Evolutionary conservation across 1,284 basidiomycete genomes (phyloP).

Genomic region (Somion occarium): DNA sequence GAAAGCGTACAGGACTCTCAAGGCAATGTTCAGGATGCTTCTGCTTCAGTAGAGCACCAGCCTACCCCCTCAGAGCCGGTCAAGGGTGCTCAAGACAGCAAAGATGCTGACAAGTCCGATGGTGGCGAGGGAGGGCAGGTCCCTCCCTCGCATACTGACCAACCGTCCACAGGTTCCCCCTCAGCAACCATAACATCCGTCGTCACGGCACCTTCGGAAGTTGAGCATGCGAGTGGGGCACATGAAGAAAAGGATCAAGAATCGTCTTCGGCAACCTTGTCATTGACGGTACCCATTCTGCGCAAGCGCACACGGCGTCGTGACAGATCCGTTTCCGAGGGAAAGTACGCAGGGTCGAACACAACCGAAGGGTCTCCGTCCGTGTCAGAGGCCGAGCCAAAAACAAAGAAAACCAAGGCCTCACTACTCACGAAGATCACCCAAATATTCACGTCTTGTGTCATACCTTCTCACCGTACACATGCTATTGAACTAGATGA

Average conservation of each 20-base stretch:
- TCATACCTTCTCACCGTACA: conserved; percentile 33
- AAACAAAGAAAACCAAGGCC: conserved; percentile 31
- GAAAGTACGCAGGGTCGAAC: conserved; percentile 27
- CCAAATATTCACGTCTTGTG: conserved; percentile 43
- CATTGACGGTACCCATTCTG: conserved; percentile 14
- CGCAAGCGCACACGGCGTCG: conserved; percentile 22
- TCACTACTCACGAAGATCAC: conserved; percentile 42
- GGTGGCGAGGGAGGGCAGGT: conserved; percentile 10
- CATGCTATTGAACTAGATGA: conserved; percentile 32
- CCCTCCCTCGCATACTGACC: conserved; percentile 2
- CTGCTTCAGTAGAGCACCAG: background rate
- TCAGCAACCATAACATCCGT: conserved; percentile 1
- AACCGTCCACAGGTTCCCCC: background rate
- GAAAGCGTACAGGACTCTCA: background rate
- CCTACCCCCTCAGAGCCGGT: background rate
- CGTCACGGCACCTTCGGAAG: background rate
- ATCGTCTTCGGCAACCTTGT: conserved; percentile 14
- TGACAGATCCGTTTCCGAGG: conserved; percentile 28
- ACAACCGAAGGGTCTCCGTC: conserved; percentile 22
- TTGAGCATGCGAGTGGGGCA: conserved; percentile 9
- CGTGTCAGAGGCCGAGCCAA: conserved; percentile 15
- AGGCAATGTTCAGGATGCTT: background rate
- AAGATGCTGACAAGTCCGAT: conserved; percentile 13
- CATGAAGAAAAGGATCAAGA: conserved; percentile 12
- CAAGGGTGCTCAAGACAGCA: conserved; percentile 4